Evolutionary conservation across 257 asterid species (phyloP), one percentile per base, ranked within the genome.

Genomic region (Verbascum thapsus): DNA sequence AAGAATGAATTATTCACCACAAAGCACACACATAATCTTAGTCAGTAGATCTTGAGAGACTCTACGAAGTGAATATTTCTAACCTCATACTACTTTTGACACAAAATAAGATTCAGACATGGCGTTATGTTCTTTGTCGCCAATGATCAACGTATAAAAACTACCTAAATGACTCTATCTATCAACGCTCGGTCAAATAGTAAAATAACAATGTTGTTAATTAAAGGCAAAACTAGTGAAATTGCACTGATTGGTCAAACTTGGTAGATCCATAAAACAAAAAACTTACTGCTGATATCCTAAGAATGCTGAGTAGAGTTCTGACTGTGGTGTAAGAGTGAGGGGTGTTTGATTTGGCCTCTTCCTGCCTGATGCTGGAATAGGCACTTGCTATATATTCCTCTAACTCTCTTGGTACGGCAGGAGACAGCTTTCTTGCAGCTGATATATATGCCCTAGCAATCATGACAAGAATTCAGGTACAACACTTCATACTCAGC

Each of bases 331-430:
- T 86, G 63, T 88, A 88, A 3, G 95, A 84, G 71, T 88, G 96
- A 42, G 96, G 95, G 8, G 88, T 45, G 67, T 78, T 94, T 45
- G 97, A 94, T 81, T 85, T 87, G 5, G 99, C 99, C 76, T 94
- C 99, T 69, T 94, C 99, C 82, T 90, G 99, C 79, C 99, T 79
- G 68, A 94, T 90, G 76, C 86, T 90, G 60, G 99, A 79, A 80
- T 94, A 90, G 4, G 96, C 97, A 64, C 90, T 86, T 30, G 96
- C 96, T 62, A 94, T 80, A 59, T 94, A 94, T 53, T 90, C 99
- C 72, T 82, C 95, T 82, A 94, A 76, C 54, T 90, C 99, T 80
- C 86, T 74, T 44, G 97, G 99, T 34, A 90, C 81, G 43, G 74
- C 63, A 13, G 99, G 99, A 66, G 96, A 94, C 58, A 80, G 53